These are phyloP conservation scores for Ascochyta rabiei DNA, from an alignment of 2,329 filamentous ascomycete species.

Conservation along the genomic window DNA sequence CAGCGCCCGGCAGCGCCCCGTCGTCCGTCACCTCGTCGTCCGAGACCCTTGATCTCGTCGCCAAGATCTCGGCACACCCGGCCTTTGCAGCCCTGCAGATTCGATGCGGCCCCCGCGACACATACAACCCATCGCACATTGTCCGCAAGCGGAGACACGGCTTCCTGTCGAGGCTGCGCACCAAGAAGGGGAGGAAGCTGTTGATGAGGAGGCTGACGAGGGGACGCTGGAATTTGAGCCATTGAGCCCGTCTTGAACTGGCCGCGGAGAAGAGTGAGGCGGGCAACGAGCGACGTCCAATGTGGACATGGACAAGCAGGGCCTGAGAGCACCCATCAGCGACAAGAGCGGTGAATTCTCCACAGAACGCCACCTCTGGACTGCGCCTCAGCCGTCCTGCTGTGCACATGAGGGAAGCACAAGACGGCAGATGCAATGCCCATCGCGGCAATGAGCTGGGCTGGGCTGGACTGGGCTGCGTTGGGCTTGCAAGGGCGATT, in stretches of 20 bases:
- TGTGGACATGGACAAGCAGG: too few relatives aligned
- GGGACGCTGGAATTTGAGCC: constrained; percentile 53
- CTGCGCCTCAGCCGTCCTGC: too few relatives aligned
- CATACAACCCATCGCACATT: constrained; percentile 64
- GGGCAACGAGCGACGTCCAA: background rate
- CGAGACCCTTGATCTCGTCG: constrained; percentile 42
- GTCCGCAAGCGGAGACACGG: constrained; percentile 68
- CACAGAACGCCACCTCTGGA: too few relatives aligned
- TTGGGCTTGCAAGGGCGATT: background rate
- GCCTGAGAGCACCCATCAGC: too few relatives aligned
- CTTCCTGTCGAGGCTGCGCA: constrained; percentile 61
- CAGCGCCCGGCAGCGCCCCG: constrained; percentile 25
- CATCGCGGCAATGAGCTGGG: background rate
- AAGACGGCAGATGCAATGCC: too few relatives aligned
- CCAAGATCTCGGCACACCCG: constrained; percentile 46
- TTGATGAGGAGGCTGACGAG: constrained; percentile 61
- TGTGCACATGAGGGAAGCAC: too few relatives aligned
- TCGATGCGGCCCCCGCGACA: constrained; percentile 58
- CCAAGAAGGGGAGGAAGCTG: constrained; percentile 60
- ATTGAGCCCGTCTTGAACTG: constrained; percentile 19
- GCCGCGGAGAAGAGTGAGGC: background rate
- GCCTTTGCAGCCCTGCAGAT: constrained; percentile 49
- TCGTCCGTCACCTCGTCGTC: constrained; percentile 16
- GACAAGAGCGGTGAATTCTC: too few relatives aligned
- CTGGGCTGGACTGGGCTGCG: background rate